Evolutionary conservation across 305 asterid species (phyloP), one percentile per base, ranked within the genome.

Genomic region (Fraxinus floribunda): DNA sequence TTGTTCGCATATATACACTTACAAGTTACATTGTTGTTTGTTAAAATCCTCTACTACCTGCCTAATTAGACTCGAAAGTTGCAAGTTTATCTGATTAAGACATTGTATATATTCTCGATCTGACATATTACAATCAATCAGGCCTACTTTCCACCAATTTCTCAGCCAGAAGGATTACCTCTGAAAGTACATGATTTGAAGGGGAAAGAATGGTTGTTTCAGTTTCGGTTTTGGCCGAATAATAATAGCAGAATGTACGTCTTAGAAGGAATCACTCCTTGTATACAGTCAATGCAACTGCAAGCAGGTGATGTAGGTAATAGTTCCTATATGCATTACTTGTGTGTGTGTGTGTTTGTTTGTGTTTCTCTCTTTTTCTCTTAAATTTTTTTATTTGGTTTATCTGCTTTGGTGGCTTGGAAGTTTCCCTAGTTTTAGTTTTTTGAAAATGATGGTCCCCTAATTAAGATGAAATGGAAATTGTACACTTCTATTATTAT

Each of bases 291-390:
- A 30, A 90, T 97, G 98, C 93, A 91, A 87, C 89, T 97, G 88
- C 98, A 90, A 88, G 99, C 99, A 82, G 98, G 99, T 84, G 99
- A 97, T 88, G 90, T 91, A 88, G 99, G 99, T 97, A 92, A 92
- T 86, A 73, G 46, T 75, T 87, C 75, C 13, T 35, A 57, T 24
- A 66, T 26, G 35, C 74, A 66, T 26, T 66, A 29, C 74, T 66
- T 66, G 36, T 66, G 79, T 70, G 66, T 81, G 79, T 70, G 66
- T 81, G n/a, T 78, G 75, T 46, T 24, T 24, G 26, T 24, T 24
- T 24, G 32, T 26, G 30, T 22, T 78, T 77, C 38, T 79, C 72
- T 32, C 55, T 35, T 18, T 38, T 41, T 82, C 55, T 36, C 18
- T 70, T 6, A 15, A 30, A 6, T 70, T 13, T 70, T 72, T 77